phyloP scores from a whole-genome alignment of 176 grass and related monocot genomes.

The Dendrocalamus sinicus region DNA sequence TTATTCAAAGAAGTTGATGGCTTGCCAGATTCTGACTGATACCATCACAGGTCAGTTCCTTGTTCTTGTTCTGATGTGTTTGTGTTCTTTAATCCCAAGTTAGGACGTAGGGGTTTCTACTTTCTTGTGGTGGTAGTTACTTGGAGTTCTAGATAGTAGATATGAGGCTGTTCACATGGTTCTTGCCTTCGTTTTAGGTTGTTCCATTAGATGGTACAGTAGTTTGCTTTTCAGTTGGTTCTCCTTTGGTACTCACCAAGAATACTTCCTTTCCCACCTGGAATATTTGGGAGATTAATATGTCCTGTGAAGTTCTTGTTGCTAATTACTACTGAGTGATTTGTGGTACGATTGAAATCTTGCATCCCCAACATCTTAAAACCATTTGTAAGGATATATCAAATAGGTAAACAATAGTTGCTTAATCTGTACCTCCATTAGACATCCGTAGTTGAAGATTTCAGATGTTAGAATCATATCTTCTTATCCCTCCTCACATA shows the following conservation, averaged over 20 bases:
- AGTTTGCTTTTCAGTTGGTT: constrained; percentile 7
- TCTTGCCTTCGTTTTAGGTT: constrained; percentile 20
- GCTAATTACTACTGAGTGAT: neutral
- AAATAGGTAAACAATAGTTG: neutral
- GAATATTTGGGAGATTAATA: neutral
- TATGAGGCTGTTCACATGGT: neutral
- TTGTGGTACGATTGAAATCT: neutral
- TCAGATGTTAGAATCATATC: constrained; percentile 7
- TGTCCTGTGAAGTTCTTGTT: neutral
- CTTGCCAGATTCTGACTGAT: neutral
- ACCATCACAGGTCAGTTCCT: neutral
- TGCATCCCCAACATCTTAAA: neutral
- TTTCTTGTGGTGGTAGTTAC: neutral
- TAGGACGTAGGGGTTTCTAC: neutral
- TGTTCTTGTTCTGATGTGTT: neutral
- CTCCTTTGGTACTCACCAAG: constrained; percentile 7
- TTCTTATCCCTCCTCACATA: neutral
- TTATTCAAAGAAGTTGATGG: neutral
- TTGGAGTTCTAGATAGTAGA: constrained; percentile 5
- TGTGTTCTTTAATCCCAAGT: neutral
- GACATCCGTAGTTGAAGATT: constrained; percentile 5
- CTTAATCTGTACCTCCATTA: neutral
- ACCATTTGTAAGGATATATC: neutral
- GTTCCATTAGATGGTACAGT: constrained; percentile 9
- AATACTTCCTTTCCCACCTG: constrained; percentile 2